Evolutionary conservation across 106 monocot genomes (phyloP), one percentile per base, ranked within the genome.

Genomic region (Phalaenopsis equestris): DNA sequence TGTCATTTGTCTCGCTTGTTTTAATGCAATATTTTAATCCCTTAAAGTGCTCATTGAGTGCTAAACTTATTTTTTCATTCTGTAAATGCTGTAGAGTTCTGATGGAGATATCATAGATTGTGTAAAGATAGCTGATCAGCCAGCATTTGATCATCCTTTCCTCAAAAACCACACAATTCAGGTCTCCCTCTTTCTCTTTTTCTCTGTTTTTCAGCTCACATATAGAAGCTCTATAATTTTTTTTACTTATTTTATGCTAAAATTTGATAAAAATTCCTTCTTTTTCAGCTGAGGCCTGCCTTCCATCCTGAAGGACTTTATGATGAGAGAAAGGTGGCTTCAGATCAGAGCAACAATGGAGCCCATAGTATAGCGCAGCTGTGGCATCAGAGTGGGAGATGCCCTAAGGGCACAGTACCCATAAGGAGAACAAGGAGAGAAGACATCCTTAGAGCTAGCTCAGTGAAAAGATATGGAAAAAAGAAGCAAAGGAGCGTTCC

Each of bases 371-470:
- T 85, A 23, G 57, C 79, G 8, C 89, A 92, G 73, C 57, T 86
- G 39, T 92, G 92, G 92, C 92, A 89, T 76, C 46, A 75, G 43
- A 87, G 79, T 67, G 92, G 92, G 58, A 83, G 75, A 42, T 92
- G 89, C 80, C 92, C 92, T 37, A 85, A 82, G 70, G 72, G 79
- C 75, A 92, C 92, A 41, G 84, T 92, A 41, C 92, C 92, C 41
- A 87, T 92, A 67, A 85, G 92, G 70, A 89, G 92, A 77, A 92
- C 92, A 24, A 92, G 78, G 80, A 74, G 42, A 55, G 87, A 89
- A 37, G 92, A 92, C 79, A 49, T 92, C 14, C 75, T 91, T 1
- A 87, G 89, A 68, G 87, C 89, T 18, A 91, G 87, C 80, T 91
- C 91, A 30, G 42, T 80, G 6, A 89, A 85, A 75, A 83, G 87